phyloP scores from a whole-genome alignment of 139 green algal species.

The Chlamydomonas schloesseri region DNA sequence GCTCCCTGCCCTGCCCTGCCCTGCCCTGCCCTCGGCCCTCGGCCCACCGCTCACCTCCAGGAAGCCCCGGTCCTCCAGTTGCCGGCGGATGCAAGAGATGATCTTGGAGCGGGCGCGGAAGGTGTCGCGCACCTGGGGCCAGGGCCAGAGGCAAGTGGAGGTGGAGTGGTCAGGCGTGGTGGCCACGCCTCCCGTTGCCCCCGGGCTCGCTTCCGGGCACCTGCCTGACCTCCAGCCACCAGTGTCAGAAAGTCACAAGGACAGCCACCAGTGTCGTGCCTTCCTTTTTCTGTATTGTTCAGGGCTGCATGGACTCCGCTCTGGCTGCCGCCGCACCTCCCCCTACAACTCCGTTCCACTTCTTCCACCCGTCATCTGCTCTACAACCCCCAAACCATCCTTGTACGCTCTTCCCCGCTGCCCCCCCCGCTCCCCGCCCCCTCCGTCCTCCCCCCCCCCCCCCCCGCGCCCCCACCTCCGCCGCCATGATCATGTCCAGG shows the following conservation, averaged over 20 bases:
- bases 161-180: background rate
- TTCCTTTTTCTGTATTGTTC: too few species aligned
- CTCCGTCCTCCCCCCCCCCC: background rate
- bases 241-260: too few species aligned
- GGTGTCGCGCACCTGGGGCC: constrained; percentile 67
- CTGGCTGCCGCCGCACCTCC: too few species aligned
- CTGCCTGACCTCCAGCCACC: too few species aligned
- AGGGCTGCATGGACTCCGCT: too few species aligned
- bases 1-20: too few species aligned
- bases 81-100: constrained; percentile 80
- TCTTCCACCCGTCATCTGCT: too few species aligned
- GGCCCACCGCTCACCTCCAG: constrained; percentile 69
- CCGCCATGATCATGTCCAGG: constrained; percentile 97
- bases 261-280: too few species aligned
- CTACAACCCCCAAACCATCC: background rate
- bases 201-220: too few species aligned
- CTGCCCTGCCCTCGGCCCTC: too few species aligned
- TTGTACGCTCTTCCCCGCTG: background rate
- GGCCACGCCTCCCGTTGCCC: too few species aligned
- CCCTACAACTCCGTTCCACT: too few species aligned
- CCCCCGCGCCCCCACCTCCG: constrained; percentile 54
- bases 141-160: background rate
- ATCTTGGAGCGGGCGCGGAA: constrained; percentile 85
- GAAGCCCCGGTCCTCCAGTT: constrained; percentile 87
- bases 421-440: background rate